Conservation (phyloP, 441 rosid genomes). For the Macaranga tanarius region DNA sequence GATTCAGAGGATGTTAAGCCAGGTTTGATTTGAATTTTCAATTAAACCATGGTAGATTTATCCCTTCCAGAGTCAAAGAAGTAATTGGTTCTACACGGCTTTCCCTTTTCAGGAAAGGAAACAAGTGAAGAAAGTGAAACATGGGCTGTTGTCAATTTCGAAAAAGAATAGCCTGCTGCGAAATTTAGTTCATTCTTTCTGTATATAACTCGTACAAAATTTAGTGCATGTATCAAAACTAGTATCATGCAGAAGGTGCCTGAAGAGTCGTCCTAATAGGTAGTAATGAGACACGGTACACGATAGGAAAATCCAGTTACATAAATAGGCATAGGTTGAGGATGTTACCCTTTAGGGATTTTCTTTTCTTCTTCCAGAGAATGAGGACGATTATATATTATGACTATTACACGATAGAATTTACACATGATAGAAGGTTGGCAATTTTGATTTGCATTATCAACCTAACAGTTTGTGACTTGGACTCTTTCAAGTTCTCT, state of each 20-base stretch:
- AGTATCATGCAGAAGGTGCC: not conserved
- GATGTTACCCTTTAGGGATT: not conserved
- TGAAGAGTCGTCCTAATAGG: not conserved
- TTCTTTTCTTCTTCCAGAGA: not conserved
- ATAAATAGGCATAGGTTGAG: slow-evolving; percentile 3
- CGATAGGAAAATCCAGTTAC: not conserved
- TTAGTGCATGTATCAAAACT: not conserved
- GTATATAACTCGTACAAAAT: slow-evolving; percentile 8
- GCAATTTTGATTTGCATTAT: not conserved
- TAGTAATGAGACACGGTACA: not conserved
- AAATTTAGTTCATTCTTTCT: slow-evolving; percentile 12
- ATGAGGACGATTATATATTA: too few species aligned
- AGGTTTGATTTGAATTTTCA: slow-evolving; percentile 39
- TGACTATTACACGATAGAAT: not conserved
- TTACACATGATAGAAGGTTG: not conserved
- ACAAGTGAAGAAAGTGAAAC: slow-evolving; percentile 30
- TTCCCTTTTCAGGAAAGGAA: slow-evolving; percentile 44
- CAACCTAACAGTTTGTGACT: not conserved
- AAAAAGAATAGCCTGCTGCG: slow-evolving; percentile 14
- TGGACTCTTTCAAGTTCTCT: too few species aligned
- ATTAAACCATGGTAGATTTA: not conserved
- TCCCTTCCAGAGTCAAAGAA: slow-evolving; percentile 6
- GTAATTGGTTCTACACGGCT: slow-evolving; percentile 9
- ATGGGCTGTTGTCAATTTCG: slow-evolving; percentile 29
- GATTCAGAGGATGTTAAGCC: slow-evolving; percentile 34